phyloP scores from a whole-genome alignment of 345 rosid genomes.

The Hibiscus tridactylites region DNA sequence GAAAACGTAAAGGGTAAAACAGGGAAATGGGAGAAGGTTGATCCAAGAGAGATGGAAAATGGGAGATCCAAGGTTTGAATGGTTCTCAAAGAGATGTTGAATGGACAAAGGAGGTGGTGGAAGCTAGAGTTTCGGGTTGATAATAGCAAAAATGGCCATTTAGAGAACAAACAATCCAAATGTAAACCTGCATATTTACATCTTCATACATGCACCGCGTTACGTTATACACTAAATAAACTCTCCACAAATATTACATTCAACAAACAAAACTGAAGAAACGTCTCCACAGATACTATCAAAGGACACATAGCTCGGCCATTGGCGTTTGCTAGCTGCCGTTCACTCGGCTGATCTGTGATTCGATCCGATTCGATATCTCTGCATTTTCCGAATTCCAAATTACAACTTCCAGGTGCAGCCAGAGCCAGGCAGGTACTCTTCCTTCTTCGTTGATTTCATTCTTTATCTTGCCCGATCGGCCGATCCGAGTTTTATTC shows the following conservation, averaged over 20 bases:
- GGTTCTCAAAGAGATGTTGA: neutral
- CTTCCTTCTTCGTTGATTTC: neutral
- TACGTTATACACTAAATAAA: neutral
- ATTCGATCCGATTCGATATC: neutral
- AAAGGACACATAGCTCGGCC: too few species aligned
- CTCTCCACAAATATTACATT: too few species aligned
- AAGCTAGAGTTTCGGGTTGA: neutral
- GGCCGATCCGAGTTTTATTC: neutral
- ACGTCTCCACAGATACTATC: too few species aligned
- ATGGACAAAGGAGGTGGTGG: neutral
- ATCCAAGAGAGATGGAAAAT: neutral
- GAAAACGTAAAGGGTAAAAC: neutral
- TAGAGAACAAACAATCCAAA: too few species aligned
- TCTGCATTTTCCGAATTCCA: neutral
- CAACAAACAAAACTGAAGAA: too few species aligned
- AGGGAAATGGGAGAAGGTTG: neutral
- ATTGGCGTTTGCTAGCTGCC: neutral
- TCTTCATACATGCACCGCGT: neutral
- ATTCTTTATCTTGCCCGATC: neutral
- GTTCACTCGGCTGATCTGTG: neutral
- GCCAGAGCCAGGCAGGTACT: slow-evolving; percentile 2
- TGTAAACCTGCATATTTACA: neutral
- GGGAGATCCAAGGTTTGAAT: neutral
- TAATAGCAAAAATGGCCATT: too few species aligned
- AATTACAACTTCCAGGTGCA: neutral